These are phyloP conservation scores for Lactifluus volemus DNA, from an alignment of 768 basidiomycete species.

Conservation along the genomic window DNA sequence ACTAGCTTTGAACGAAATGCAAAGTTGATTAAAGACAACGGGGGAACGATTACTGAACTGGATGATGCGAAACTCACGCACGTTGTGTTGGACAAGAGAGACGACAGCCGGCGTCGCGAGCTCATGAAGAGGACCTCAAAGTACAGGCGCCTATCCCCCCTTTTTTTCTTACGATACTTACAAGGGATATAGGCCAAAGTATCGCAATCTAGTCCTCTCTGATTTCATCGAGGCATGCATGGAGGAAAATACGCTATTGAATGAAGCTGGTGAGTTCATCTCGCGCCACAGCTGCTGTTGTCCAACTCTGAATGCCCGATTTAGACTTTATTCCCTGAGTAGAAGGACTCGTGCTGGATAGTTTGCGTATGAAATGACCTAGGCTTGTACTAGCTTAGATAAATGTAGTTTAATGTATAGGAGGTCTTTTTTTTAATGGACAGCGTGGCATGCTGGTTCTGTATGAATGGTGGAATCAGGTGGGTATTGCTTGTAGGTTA, in stretches of 20 bases:
- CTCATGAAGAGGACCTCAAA: slow-evolving; percentile 63
- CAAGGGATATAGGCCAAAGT: slow-evolving; percentile 48
- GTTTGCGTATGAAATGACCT: background rate
- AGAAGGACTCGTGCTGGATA: no score
- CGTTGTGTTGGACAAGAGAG: slow-evolving; percentile 75
- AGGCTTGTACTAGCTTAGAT: background rate
- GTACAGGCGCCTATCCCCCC: slow-evolving; percentile 33
- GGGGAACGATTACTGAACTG: slow-evolving; percentile 63
- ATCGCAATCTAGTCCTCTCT: slow-evolving; percentile 65
- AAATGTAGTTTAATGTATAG: background rate
- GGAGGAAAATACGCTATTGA: slow-evolving; percentile 74
- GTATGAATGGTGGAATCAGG: no score
- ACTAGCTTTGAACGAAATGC: slow-evolving; percentile 48
- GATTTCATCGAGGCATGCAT: slow-evolving; percentile 73
- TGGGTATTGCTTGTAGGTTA: no score
- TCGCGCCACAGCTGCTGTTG: no score
- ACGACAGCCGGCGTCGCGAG: slow-evolving; percentile 60
- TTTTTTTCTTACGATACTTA: background rate
- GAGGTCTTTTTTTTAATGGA: no score
- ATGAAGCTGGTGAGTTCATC: slow-evolving; percentile 65
- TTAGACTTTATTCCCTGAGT: slow-evolving; percentile 14
- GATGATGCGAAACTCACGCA: slow-evolving; percentile 80
- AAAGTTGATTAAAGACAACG: slow-evolving; percentile 51
- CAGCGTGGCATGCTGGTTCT: no score
- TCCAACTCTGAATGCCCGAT: background rate